Conservation (phyloP, 2,329 filamentous ascomycete genomes). For the Cercospora nicotianae region DNA sequence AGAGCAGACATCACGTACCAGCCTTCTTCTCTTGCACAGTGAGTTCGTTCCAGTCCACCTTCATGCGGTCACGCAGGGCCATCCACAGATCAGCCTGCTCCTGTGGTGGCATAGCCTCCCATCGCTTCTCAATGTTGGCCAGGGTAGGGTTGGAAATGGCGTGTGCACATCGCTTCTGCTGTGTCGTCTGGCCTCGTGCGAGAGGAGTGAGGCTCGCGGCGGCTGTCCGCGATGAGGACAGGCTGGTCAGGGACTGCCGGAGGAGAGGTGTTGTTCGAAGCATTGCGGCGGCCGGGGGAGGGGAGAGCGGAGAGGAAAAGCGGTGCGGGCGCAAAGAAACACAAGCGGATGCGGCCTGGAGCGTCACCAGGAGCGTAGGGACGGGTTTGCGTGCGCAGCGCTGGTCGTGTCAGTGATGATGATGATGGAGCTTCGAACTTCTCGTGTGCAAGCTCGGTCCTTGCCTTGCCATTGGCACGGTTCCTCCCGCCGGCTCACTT, state of each 20-base stretch:
- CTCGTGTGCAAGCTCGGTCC: constrained; percentile 3
- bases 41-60: constrained; percentile 93
- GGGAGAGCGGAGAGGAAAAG: constrained; percentile 17
- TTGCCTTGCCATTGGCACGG: constrained; percentile 2
- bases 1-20: constrained; percentile 49
- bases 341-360: constrained; percentile 2
- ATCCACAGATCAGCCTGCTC: constrained; percentile 99
- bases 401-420: constrained; percentile 5
- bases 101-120: constrained; percentile 96
- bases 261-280: constrained; percentile 28
- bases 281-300: constrained; percentile 23
- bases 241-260: constrained; percentile 26
- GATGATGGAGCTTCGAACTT: constrained; percentile 9
- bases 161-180: constrained; percentile 67
- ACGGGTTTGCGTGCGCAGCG: constrained; percentile 7
- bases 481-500: background rate
- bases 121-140: constrained; percentile 98
- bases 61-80: constrained; percentile 97
- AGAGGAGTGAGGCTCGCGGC: constrained; percentile 27
- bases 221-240: constrained; percentile 24
- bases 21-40: constrained; percentile 98
- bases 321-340: constrained; percentile 9
- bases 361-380: constrained; percentile 5
- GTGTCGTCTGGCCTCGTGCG: constrained; percentile 22
- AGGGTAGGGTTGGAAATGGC: constrained; percentile 97